Conservation (phyloP, 2,329 filamentous ascomycete genomes). For the Hypoxylon sp. region DNA sequence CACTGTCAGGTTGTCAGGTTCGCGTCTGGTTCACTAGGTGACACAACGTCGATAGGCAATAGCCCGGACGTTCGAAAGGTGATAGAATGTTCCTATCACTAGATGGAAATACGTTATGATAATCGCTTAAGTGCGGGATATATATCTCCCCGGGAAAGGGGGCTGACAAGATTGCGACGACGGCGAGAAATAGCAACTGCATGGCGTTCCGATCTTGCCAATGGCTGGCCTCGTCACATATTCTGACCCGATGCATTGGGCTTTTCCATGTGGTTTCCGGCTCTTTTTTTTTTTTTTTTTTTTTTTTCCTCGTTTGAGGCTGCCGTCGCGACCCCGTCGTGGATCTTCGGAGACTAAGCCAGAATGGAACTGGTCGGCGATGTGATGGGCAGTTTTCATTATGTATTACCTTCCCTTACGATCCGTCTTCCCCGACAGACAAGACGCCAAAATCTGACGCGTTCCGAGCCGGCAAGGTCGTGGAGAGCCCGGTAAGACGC, state of each 20-base stretch:
- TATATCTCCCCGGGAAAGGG: constrained; percentile 20
- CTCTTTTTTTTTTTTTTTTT: constrained; percentile 5
- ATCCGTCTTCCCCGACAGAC: constrained; percentile 9
- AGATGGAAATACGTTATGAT: not conserved
- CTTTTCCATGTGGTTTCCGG: constrained; percentile 14
- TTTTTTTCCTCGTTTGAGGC: no score
- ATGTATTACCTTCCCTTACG: constrained; percentile 18
- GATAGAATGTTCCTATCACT: not conserved
- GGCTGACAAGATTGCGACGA: constrained; percentile 22
- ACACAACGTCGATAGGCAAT: not conserved
- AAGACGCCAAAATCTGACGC: constrained; percentile 31
- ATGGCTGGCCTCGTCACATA: constrained; percentile 32
- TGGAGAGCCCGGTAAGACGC: constrained; percentile 1
- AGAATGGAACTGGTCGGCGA: constrained; percentile 6
- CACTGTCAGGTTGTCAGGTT: not conserved
- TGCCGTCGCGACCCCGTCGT: constrained; percentile 14
- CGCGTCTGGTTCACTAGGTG: not conserved
- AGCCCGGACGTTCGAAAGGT: not conserved
- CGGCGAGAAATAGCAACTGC: constrained; percentile 1
- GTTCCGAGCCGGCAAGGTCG: constrained; percentile 3
- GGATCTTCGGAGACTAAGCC: constrained; percentile 7
- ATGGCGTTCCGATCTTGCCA: constrained; percentile 24
- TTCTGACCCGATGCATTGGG: constrained; percentile 14
- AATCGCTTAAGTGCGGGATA: constrained; percentile 19
- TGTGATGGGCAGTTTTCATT: not conserved